A percentile compares a stretch with the other conserved stretches of the same genome.
Evolutionary conservation across 2,329 filamentous ascomycete genomes (phyloP).

Genomic region (Cercospora nicotianae): DNA sequence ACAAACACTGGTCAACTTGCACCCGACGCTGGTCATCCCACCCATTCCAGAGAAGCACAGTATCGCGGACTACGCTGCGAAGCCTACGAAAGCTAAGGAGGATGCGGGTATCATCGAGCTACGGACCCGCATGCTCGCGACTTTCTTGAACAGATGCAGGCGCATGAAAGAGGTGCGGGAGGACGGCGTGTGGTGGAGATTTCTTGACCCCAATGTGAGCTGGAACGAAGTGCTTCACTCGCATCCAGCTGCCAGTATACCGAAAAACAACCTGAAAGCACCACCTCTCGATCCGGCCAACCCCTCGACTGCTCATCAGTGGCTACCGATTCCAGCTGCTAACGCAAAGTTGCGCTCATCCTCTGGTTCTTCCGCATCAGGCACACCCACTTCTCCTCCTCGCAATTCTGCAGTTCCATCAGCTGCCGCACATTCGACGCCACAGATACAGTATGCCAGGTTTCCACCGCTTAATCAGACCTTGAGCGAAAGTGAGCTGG

Average conservation of each 20-base stretch:
- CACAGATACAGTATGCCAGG: slow-evolving; percentile 67
- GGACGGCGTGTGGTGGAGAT: slow-evolving; percentile 96
- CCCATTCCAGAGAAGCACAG: slow-evolving; percentile 98
- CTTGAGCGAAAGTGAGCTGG: slow-evolving; percentile 83
- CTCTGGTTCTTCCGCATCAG: slow-evolving; percentile 48
- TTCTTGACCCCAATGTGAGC: slow-evolving; percentile 95
- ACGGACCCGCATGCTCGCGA: slow-evolving; percentile 92
- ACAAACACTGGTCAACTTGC: slow-evolving; percentile 82
- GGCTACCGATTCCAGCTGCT: slow-evolving; percentile 78
- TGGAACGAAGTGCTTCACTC: slow-evolving; percentile 95
- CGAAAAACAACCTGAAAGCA: slow-evolving; percentile 90
- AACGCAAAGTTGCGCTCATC: slow-evolving; percentile 78
- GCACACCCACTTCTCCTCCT: slow-evolving; percentile 57
- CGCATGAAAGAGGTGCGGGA: slow-evolving; percentile 88
- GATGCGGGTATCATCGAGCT: slow-evolving; percentile 96
- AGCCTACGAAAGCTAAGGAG: slow-evolving; percentile 96
- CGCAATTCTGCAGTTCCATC: slow-evolving; percentile 52
- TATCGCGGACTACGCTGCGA: slow-evolving; percentile 97
- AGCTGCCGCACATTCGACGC: slow-evolving; percentile 56
- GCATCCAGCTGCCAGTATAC: slow-evolving; percentile 84
- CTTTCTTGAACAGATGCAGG: slow-evolving; percentile 91
- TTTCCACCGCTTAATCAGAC: slow-evolving; percentile 78
- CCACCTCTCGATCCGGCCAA: slow-evolving; percentile 96
- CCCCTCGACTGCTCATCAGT: slow-evolving; percentile 80
- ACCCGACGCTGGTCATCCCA: slow-evolving; percentile 92